Percentiles rank a stretch among this genome's conserved stretches.
Evolutionary conservation across 169 alveolate species (phyloP).

Genomic region (Plasmodium gonderi): DNA sequence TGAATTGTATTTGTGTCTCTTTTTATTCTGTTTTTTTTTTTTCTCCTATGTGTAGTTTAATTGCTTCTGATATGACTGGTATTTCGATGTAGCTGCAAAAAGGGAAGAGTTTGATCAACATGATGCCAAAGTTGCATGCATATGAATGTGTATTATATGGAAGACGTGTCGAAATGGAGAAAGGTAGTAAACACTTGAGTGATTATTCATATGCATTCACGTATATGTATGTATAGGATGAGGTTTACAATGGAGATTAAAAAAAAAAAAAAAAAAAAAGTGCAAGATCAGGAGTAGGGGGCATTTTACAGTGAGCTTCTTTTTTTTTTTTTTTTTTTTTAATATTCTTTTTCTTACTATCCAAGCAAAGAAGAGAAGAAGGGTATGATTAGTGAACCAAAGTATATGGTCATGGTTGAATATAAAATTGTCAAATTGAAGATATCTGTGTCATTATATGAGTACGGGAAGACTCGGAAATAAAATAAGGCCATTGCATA

Average conservation of each 20-base stretch:
- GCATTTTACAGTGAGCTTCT: no score
- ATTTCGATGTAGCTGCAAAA: slow-evolving; percentile 62
- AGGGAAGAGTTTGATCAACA: not conserved
- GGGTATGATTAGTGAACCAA: slow-evolving; percentile 56
- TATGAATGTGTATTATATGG: not conserved
- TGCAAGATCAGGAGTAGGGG: no score
- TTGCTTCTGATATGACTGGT: slow-evolving; percentile 71
- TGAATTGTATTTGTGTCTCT: not conserved
- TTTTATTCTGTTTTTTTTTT: slow-evolving; percentile 9
- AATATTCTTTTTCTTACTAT: slow-evolving; percentile 15
- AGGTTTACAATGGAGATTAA: not conserved
- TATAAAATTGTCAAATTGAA: slow-evolving; percentile 53
- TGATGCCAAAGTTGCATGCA: not conserved
- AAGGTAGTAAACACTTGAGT: no score
- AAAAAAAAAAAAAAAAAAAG: not conserved
- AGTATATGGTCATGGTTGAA: slow-evolving; percentile 66
- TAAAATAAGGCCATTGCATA: slow-evolving; percentile 72
- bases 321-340: not conserved
- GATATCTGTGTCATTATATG: slow-evolving; percentile 66
- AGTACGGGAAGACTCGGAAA: slow-evolving; percentile 66
- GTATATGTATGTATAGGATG: not conserved
- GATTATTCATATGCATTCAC: not conserved
- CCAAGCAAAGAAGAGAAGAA: slow-evolving; percentile 57
- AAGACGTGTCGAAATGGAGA: no score
- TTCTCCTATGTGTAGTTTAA: slow-evolving; percentile 70